Percentiles rank a stretch among this genome's conserved stretches.
Evolutionary conservation across 2,329 filamentous ascomycete species (phyloP).

Genomic region (Amauroascus niger): DNA sequence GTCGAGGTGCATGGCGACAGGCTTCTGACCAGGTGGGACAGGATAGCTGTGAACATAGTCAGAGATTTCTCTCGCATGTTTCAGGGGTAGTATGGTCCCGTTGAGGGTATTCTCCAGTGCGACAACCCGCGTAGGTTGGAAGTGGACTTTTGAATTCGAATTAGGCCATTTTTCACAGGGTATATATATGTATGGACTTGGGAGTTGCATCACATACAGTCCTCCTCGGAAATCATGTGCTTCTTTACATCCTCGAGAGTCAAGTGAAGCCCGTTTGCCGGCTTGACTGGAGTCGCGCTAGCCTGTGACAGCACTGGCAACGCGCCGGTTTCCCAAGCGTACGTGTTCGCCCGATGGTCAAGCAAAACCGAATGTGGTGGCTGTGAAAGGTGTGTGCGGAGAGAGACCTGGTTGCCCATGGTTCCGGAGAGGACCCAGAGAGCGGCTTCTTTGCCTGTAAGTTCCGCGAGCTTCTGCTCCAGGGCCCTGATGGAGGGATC

Average conservation of each 20-base stretch:
- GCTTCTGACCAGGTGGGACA: conserved; percentile 20
- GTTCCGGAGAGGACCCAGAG: conserved; percentile 31
- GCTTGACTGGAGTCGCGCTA: conserved; percentile 24
- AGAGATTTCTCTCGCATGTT: conserved; percentile 25
- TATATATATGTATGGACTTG: too few species aligned
- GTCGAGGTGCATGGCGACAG: conserved; percentile 27
- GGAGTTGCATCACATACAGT: conserved; percentile 17
- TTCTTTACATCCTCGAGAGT: conserved; percentile 29
- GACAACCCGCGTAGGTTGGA: conserved; percentile 26
- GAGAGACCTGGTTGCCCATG: conserved; percentile 32
- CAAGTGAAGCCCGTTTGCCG: conserved; percentile 28
- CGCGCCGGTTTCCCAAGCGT: conserved; percentile 26
- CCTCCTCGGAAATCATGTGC: conserved; percentile 22
- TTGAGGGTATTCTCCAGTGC: conserved; percentile 25
- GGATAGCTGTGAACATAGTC: conserved; percentile 22
- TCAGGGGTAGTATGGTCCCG: conserved; percentile 22
- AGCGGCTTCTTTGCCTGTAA: conserved; percentile 28
- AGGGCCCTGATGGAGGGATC: conserved; percentile 24
- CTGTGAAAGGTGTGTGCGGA: conserved; percentile 27
- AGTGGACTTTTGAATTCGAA: conserved; percentile 20
- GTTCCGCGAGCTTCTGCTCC: conserved; percentile 24
- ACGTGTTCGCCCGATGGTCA: conserved; percentile 30
- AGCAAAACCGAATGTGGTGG: conserved; percentile 29
- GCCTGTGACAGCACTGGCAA: conserved; percentile 27
- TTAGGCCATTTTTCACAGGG: neutral